Conservation (phyloP, 139 green algal species). For the Chlamydomonas sp. region DNA sequence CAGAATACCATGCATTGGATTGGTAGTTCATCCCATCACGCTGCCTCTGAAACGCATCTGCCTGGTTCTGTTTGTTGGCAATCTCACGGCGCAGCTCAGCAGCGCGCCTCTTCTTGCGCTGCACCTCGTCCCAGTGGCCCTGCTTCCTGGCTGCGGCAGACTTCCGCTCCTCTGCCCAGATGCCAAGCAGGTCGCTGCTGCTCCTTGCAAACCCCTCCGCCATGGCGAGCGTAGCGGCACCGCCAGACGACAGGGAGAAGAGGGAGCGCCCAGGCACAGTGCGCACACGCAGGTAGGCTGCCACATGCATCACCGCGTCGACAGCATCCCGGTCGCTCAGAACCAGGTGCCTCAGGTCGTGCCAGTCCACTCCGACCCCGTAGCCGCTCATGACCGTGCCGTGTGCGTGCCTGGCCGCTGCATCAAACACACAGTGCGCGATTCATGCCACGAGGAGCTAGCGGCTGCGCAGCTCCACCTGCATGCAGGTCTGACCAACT, state of each 20-base stretch:
- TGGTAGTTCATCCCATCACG: no score
- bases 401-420: background rate
- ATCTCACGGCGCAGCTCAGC: background rate
- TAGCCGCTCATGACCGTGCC: constrained; percentile 29
- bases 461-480: constrained; percentile 40
- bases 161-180: constrained; percentile 16
- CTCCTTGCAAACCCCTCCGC: constrained; percentile 21
- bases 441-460: constrained; percentile 37
- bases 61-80: background rate
- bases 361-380: constrained; percentile 12
- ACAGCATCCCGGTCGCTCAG: constrained; percentile 27
- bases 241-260: constrained; percentile 20
- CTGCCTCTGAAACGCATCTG: no score
- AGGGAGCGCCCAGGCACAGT: background rate
- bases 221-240: constrained; percentile 23
- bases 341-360: constrained; percentile 42
- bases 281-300: constrained; percentile 30
- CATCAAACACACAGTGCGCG: constrained; percentile 31
- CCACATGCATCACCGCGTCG: constrained; percentile 31
- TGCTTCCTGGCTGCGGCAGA: constrained; percentile 16
- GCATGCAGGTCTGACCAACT: constrained; percentile 20
- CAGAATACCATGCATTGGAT: background rate
- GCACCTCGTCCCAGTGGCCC: constrained; percentile 34
- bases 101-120: constrained; percentile 25
- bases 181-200: background rate